phyloP scores from a whole-genome alignment of 164 flowering plant genomes.

The Umbellularia californica region DNA sequence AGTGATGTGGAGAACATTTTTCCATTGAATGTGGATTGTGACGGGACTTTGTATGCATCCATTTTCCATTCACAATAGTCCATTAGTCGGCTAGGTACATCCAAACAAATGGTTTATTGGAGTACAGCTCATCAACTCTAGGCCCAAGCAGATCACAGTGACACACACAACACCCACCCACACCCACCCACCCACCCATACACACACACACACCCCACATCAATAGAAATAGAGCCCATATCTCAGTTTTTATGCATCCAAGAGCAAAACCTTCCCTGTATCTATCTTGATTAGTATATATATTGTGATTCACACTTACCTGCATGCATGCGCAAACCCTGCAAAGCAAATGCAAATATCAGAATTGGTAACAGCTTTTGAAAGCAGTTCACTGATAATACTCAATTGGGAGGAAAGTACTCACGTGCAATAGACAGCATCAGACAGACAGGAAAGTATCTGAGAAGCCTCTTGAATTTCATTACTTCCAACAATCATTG shows the following conservation, averaged over 20 bases:
- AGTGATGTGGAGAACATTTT: neutral
- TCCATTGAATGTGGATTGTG: too few species aligned
- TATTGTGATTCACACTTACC: constrained; percentile 17
- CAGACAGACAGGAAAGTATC: constrained; percentile 39
- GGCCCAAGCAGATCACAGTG: too few species aligned
- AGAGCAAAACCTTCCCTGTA: neutral
- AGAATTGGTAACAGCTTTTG: neutral
- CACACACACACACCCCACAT: too few species aligned
- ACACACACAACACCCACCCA: too few species aligned
- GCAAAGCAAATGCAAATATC: constrained; percentile 6
- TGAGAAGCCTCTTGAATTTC: constrained; percentile 46
- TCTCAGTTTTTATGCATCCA: too few species aligned
- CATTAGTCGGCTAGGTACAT: too few species aligned
- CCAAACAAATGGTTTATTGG: neutral
- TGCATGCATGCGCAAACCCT: constrained; percentile 78
- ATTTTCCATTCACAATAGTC: too few species aligned
- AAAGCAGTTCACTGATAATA: neutral
- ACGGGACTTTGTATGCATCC: too few species aligned
- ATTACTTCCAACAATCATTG: constrained; percentile 42
- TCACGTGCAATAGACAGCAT: constrained; percentile 55
- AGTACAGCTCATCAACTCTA: too few species aligned
- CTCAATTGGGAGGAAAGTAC: constrained; percentile 2
- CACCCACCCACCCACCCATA: too few species aligned
- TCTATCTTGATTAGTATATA: neutral
- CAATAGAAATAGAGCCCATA: too few species aligned